phyloP scores from a whole-genome alignment of 1,284 basidiomycete species.

The Ceratobasidium sp. region DNA sequence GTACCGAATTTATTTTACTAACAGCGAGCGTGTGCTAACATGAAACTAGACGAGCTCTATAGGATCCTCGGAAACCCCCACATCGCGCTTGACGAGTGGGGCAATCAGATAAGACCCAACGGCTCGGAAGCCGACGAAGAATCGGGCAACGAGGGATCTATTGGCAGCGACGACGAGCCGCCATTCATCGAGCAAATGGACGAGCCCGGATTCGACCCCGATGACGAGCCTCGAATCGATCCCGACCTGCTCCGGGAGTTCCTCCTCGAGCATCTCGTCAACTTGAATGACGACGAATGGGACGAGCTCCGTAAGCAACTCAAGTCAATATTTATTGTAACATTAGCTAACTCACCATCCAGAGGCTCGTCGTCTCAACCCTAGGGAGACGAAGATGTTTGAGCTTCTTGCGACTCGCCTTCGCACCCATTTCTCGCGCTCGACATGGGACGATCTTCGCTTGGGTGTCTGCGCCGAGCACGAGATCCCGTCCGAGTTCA shows the following conservation, averaged over 20 bases:
- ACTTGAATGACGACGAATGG: constrained; percentile 22
- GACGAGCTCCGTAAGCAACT: background rate
- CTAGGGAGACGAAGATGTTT: constrained; percentile 4
- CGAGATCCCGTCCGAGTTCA: background rate
- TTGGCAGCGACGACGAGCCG: background rate
- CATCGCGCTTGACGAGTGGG: background rate
- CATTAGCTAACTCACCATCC: background rate
- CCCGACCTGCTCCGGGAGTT: background rate
- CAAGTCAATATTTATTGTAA: background rate
- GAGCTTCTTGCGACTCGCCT: constrained; percentile 13
- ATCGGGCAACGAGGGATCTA: background rate
- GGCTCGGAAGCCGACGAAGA: background rate
- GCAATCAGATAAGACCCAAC: background rate
- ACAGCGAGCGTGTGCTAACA: background rate
- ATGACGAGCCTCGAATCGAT: background rate
- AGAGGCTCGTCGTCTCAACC: background rate
- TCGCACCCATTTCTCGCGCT: constrained; percentile 5
- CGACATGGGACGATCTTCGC: constrained; percentile 14
- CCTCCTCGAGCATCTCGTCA: background rate
- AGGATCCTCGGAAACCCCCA: constrained; percentile 10
- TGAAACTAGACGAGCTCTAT: background rate
- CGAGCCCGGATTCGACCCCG: background rate
- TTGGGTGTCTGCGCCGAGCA: background rate
- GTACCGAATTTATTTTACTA: background rate
- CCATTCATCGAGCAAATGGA: background rate